Percentiles rank a stretch among this genome's conserved stretches.
phyloP scores from a whole-genome alignment of 2,329 filamentous ascomycete species.

The Fusarium concolor region DNA sequence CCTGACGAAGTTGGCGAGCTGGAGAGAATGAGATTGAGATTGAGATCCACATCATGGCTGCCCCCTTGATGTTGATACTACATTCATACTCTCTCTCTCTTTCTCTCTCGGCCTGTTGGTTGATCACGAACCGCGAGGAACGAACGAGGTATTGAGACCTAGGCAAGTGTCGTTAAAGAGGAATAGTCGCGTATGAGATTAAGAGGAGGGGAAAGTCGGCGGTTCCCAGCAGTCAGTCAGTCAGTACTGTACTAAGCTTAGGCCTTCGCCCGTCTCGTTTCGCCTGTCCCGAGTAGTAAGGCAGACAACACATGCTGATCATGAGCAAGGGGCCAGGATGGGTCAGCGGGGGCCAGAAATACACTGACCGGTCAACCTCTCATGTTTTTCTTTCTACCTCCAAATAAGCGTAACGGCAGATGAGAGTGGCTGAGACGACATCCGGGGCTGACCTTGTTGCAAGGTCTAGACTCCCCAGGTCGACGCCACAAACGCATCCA shows the following conservation, averaged over 20 bases:
- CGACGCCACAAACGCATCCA: conserved; percentile 35
- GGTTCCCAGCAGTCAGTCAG: not conserved
- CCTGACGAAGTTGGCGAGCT: conserved; percentile 25
- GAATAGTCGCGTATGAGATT: conserved; percentile 11
- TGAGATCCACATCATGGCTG: conserved; percentile 42
- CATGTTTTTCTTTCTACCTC: conserved; percentile 21
- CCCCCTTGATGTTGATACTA: conserved; percentile 32
- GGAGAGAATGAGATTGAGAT: conserved; percentile 27
- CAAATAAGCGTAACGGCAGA: conserved; percentile 41
- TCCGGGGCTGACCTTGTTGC: conserved; percentile 43
- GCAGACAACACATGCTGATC: conserved; percentile 25
- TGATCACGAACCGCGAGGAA: conserved; percentile 10
- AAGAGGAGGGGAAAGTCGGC: conserved; percentile 20
- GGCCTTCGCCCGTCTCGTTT: conserved; percentile 2
- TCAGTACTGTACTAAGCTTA: not conserved
- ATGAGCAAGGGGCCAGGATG: conserved; percentile 30
- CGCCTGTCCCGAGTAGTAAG: conserved; percentile 3
- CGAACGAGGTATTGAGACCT: conserved; percentile 9
- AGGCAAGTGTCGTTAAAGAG: conserved; percentile 6
- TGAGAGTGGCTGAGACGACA: conserved; percentile 44
- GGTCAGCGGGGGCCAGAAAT: conserved; percentile 15
- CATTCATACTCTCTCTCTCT: conserved; percentile 33
- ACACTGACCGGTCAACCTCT: not conserved
- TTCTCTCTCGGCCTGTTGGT: conserved; percentile 23
- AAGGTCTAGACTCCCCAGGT: conserved; percentile 38